phyloP scores from a whole-genome alignment of 805 yeast genomes.

The Metschnikowia aberdeeniae region DNA sequence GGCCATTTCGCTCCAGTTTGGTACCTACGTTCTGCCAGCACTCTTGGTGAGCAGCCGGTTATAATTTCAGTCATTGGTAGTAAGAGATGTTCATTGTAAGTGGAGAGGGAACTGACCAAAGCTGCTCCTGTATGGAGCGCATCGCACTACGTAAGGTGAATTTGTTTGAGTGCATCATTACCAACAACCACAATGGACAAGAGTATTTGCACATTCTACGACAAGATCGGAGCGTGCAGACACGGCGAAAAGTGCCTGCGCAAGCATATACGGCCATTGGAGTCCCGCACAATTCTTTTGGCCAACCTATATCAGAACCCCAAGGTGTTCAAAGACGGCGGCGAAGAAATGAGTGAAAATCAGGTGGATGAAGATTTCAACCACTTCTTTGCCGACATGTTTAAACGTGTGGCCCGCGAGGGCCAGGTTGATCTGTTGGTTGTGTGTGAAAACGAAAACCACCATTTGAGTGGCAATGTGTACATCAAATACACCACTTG shows the following conservation, averaged over 20 bases:
- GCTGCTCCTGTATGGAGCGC: not conserved
- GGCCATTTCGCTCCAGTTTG: too few species aligned
- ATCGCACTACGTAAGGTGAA: not conserved
- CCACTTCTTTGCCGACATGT: conserved; percentile 67
- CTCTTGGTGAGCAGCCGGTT: not conserved
- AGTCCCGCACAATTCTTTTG: conserved; percentile 61
- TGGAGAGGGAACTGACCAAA: too few species aligned
- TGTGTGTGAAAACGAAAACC: conserved; percentile 79
- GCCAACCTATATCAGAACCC: conserved; percentile 66
- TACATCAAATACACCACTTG: conserved; percentile 58
- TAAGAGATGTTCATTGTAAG: too few species aligned
- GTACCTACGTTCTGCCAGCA: too few species aligned
- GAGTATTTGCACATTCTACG: conserved; percentile 53
- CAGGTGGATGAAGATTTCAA: conserved; percentile 50
- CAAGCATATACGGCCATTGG: conserved; percentile 61
- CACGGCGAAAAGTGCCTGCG: conserved; percentile 88
- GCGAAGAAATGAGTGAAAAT: conserved; percentile 29
- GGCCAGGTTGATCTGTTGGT: conserved; percentile 58
- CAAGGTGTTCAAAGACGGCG: conserved; percentile 31
- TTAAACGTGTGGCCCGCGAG: conserved; percentile 49
- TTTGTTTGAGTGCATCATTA: not conserved
- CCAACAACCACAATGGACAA: conserved; percentile 10
- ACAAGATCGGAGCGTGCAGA: conserved; percentile 87
- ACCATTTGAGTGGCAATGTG: conserved; percentile 83
- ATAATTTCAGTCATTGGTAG: not conserved